These are phyloP conservation scores for Dendrobium chrysotoxum DNA, from an alignment of 106 monocot species.

Conservation along the genomic window DNA sequence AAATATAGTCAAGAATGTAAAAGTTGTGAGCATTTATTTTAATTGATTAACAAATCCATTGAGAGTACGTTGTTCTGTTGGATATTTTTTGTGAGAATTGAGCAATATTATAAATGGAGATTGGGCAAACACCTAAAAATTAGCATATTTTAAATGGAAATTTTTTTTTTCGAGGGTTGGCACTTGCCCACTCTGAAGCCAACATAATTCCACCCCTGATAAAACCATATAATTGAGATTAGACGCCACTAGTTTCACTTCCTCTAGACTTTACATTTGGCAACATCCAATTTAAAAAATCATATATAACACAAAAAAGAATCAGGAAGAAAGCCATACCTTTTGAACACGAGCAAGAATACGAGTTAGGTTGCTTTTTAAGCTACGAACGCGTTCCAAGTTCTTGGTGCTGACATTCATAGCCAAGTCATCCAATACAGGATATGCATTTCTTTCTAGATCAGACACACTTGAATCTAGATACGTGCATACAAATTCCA, in stretches of 20 bases:
- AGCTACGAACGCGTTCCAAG: constrained; percentile 72
- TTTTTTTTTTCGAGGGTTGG: too few relatives aligned
- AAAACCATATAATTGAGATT: neutral
- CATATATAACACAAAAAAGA: neutral
- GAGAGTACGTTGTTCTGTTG: too few relatives aligned
- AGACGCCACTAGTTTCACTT: neutral
- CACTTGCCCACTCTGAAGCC: too few relatives aligned
- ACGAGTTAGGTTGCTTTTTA: constrained; percentile 78
- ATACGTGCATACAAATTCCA: constrained; percentile 73
- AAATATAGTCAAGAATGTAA: too few relatives aligned
- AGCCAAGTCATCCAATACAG: constrained; percentile 79
- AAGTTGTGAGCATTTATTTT: too few relatives aligned
- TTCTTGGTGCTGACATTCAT: constrained; percentile 91
- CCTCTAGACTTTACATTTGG: neutral
- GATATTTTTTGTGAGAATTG: too few relatives aligned
- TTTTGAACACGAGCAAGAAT: constrained; percentile 91
- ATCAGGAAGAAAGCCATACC: constrained; percentile 23
- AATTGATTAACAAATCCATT: too few relatives aligned
- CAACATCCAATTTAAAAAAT: neutral
- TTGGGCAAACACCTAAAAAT: too few relatives aligned
- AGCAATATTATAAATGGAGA: too few relatives aligned
- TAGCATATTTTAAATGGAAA: too few relatives aligned
- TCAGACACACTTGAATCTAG: constrained; percentile 67
- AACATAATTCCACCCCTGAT: neutral
- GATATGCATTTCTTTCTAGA: constrained; percentile 80